A percentile compares a stretch with the other conserved stretches of the same genome.
Evolutionary conservation across 139 green algal genomes (phyloP).

Genomic region (Edaphochlamys debaryana): DNA sequence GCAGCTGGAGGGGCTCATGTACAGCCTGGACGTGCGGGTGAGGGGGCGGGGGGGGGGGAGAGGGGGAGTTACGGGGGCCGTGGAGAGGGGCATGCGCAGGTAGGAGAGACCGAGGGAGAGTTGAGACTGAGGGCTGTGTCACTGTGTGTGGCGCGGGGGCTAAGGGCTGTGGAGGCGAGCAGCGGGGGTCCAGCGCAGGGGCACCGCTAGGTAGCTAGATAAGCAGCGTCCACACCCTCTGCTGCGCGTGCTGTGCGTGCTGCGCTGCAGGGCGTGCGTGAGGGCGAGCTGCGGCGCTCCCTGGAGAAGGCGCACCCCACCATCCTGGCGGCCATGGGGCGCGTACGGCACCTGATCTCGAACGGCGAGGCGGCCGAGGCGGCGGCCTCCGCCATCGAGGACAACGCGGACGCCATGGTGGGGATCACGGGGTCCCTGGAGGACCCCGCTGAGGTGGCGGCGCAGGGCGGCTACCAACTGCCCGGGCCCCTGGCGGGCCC

Average conservation of each 20-base stretch:
- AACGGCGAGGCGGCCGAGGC: conserved; percentile 8
- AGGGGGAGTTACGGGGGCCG: neutral
- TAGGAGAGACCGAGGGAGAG: too few species aligned
- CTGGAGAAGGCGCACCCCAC: conserved; percentile 49
- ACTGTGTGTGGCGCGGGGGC: too few species aligned
- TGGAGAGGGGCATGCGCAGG: too few species aligned
- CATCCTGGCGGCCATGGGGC: conserved; percentile 10
- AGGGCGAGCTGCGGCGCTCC: conserved; percentile 56
- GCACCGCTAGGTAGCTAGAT: too few species aligned
- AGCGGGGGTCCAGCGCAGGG: too few species aligned
- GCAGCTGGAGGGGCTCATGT: conserved; percentile 58
- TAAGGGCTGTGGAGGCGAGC: too few species aligned
- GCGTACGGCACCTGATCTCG: neutral
- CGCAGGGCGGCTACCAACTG: too few species aligned
- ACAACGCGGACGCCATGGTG: conserved; percentile 13
- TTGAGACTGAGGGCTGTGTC: too few species aligned
- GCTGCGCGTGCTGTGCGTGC: too few species aligned
- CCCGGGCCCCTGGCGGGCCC: neutral
- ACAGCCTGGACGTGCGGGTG: conserved; percentile 34
- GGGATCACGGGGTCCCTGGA: neutral
- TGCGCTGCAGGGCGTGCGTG: conserved; percentile 52
- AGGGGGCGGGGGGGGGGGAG: neutral
- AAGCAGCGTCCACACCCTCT: too few species aligned
- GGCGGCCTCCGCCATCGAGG: neutral
- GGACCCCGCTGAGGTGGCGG: neutral